Evolutionary conservation across 345 rosid species (phyloP).

Genomic region (Brassica incana): DNA sequence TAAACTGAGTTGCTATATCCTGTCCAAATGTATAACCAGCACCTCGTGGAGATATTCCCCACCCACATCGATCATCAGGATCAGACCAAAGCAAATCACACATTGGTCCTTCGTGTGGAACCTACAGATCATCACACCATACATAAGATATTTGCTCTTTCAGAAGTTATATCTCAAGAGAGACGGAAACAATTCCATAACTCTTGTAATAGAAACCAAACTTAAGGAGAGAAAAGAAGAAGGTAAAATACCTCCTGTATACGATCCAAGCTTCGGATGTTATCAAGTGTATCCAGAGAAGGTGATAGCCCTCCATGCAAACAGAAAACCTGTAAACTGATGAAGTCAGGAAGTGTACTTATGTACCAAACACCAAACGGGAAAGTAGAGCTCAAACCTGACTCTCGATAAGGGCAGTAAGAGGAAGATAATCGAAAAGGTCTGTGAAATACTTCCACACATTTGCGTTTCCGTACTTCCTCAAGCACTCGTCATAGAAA

Average conservation of each 20-base stretch:
- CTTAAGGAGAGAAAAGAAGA: background rate
- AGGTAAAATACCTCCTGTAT: constrained; percentile 65
- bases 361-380: background rate
- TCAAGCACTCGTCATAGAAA: constrained; percentile 44
- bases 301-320: constrained; percentile 94
- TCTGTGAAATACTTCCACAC: constrained; percentile 94
- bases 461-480: constrained; percentile 68
- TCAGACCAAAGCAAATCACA: constrained; percentile 85
- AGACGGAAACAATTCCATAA: background rate
- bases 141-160: background rate
- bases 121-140: constrained; percentile 45
- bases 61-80: constrained; percentile 46
- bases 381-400: constrained; percentile 54
- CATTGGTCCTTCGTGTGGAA: constrained; percentile 88
- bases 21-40: constrained; percentile 54
- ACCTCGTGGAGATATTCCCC: constrained; percentile 49
- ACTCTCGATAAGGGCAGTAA: constrained; percentile 91
- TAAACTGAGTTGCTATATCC: constrained; percentile 71
- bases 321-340: constrained; percentile 55
- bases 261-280: constrained; percentile 80
- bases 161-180: background rate
- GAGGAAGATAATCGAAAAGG: constrained; percentile 90
- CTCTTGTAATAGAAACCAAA: background rate
- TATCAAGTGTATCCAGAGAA: constrained; percentile 80
- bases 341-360: background rate